phyloP scores from a whole-genome alignment of 2,329 filamentous ascomycete genomes.

The Penicillium thymicola region DNA sequence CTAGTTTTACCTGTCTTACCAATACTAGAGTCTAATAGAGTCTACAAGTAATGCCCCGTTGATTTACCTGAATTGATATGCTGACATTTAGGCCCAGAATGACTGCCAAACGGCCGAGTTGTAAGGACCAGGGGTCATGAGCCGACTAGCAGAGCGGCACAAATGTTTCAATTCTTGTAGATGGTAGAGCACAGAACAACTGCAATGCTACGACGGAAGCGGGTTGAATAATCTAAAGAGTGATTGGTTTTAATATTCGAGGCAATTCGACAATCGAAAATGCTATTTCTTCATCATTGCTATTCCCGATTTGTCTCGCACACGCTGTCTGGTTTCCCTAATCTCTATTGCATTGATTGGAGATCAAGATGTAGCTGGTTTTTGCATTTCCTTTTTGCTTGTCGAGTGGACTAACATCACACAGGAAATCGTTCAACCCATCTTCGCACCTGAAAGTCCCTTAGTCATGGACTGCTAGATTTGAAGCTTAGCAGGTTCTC shows the following conservation, averaged over 20 bases:
- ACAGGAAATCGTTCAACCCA: no score
- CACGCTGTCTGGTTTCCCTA: no score
- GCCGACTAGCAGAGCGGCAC: neutral
- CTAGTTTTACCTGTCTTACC: neutral
- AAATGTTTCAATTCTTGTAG: neutral
- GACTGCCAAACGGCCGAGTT: neutral
- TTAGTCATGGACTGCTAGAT: no score
- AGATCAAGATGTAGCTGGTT: no score
- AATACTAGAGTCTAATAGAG: neutral
- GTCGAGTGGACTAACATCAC: no score
- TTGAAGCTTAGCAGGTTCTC: no score
- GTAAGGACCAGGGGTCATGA: neutral
- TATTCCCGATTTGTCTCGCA: neutral
- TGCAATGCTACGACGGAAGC: neutral
- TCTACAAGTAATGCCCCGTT: neutral
- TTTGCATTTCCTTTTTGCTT: no score
- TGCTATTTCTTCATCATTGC: neutral
- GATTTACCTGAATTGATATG: neutral
- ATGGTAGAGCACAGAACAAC: neutral
- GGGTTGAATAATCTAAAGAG: neutral
- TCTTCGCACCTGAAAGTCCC: no score
- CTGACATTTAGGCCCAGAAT: neutral
- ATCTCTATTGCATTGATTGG: no score
- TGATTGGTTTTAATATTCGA: neutral
- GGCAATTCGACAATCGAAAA: neutral